Evolutionary conservation across 1,139 yeast genomes (phyloP).

Genomic region (Taphrina betulina): DNA sequence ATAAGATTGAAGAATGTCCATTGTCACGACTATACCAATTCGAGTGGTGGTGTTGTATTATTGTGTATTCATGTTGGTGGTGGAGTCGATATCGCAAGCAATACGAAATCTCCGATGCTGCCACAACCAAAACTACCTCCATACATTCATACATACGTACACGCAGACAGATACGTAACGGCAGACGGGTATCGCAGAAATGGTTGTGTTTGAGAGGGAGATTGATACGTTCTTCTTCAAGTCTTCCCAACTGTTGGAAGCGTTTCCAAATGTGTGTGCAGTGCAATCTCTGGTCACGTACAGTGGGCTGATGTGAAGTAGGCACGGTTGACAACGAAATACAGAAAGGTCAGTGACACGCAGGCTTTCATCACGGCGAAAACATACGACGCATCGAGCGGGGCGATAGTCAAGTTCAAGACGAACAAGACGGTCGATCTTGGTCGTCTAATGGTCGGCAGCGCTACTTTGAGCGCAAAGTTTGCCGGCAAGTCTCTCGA

Average conservation of each 20-base stretch:
- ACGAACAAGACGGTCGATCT: conserved; percentile 21
- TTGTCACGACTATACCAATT: too few species aligned
- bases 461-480: conserved; percentile 1
- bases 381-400: conserved; percentile 8
- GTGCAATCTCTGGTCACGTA: neutral
- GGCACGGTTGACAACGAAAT: conserved; percentile 19
- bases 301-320: neutral
- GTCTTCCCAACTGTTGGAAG: conserved; percentile 19
- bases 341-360: conserved; percentile 8
- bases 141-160: too few species aligned
- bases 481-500: neutral
- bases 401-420: conserved; percentile 24
- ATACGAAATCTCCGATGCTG: too few species aligned
- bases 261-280: conserved; percentile 16
- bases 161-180: too few species aligned
- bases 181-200: neutral
- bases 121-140: too few species aligned
- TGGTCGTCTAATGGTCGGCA: conserved; percentile 24
- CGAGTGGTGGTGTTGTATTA: too few species aligned
- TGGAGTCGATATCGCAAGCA: too few species aligned
- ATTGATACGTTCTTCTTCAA: conserved; percentile 12
- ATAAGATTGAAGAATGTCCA: conserved; percentile 5
- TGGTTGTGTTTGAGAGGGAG: conserved; percentile 27
- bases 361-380: conserved; percentile 23
- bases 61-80: too few species aligned